Conservation (phyloP, 116 monocot genomes). For the Zostera marina region DNA sequence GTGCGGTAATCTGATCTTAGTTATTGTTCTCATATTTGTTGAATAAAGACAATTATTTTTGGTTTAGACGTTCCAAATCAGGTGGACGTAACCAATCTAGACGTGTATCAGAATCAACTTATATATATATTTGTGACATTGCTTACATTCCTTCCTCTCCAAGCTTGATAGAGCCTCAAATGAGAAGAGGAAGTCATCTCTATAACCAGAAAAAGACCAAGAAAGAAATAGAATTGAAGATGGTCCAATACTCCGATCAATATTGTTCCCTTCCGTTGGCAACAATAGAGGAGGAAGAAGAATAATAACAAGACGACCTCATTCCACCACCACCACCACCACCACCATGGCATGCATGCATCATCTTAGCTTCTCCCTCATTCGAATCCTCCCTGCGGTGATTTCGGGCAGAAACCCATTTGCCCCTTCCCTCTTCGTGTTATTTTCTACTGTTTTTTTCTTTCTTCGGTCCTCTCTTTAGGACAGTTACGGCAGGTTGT, state of each 20-base stretch:
- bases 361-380: too few relatives aligned
- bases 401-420: conserved; percentile 1
- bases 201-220: not conserved
- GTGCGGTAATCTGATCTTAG: too few relatives aligned
- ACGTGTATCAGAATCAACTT: not conserved
- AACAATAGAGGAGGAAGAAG: not conserved
- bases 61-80: too few relatives aligned
- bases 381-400: not conserved
- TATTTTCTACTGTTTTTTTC: not conserved
- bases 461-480: not conserved
- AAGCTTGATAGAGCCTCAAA: conserved; percentile 53
- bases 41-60: too few relatives aligned
- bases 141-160: conserved; percentile 72
- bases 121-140: too few relatives aligned
- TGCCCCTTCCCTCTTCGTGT: not conserved
- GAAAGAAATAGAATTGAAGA: not conserved
- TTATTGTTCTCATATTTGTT: too few relatives aligned
- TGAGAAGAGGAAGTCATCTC: conserved; percentile 8
- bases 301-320: not conserved
- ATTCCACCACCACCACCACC: not conserved
- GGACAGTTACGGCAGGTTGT: not conserved
- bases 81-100: not conserved
- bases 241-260: not conserved
- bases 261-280: not conserved
- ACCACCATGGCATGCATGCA: too few relatives aligned